Evolutionary conservation across 2,329 filamentous ascomycete species (phyloP).

Genomic region (Aspergillus candidus): DNA sequence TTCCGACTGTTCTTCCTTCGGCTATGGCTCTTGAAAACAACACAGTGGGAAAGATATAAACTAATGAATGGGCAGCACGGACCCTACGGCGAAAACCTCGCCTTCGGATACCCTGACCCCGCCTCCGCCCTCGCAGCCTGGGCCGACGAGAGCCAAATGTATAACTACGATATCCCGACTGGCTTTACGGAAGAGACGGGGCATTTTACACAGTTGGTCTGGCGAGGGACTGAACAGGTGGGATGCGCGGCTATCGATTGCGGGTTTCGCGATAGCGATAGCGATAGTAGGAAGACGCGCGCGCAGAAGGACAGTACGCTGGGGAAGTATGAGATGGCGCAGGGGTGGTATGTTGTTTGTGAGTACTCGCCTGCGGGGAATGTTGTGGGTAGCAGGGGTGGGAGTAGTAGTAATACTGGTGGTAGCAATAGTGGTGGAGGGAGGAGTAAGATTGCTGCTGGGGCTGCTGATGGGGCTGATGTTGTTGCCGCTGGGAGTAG

Average conservation of each 20-base stretch:
- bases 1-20: background rate
- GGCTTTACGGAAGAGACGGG: slow-evolving; percentile 57
- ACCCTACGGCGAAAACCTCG: slow-evolving; percentile 69
- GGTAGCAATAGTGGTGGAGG: too few relatives aligned
- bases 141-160: slow-evolving; percentile 55
- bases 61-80: slow-evolving; percentile 41
- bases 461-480: slow-evolving; percentile 51
- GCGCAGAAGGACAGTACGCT: slow-evolving; percentile 5
- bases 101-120: slow-evolving; percentile 58
- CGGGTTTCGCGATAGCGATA: slow-evolving; percentile 27
- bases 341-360: slow-evolving; percentile 62
- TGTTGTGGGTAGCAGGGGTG: slow-evolving; percentile 35
- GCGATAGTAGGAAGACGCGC: slow-evolving; percentile 20
- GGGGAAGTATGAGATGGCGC: slow-evolving; percentile 16
- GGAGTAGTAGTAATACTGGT: background rate
- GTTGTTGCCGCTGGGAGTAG: slow-evolving; percentile 51
- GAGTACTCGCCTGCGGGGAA: slow-evolving; percentile 67
- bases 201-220: slow-evolving; percentile 69
- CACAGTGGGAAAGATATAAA: background rate
- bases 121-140: slow-evolving; percentile 58
- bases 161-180: slow-evolving; percentile 52
- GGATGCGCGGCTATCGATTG: slow-evolving; percentile 50
- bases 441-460: background rate
- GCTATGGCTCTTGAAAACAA: too few relatives aligned
- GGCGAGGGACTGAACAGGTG: slow-evolving; percentile 56